Evolutionary conservation across 331 rosid species (phyloP), one percentile per base, ranked within the genome.

Genomic region (Prunus yedoensis): DNA sequence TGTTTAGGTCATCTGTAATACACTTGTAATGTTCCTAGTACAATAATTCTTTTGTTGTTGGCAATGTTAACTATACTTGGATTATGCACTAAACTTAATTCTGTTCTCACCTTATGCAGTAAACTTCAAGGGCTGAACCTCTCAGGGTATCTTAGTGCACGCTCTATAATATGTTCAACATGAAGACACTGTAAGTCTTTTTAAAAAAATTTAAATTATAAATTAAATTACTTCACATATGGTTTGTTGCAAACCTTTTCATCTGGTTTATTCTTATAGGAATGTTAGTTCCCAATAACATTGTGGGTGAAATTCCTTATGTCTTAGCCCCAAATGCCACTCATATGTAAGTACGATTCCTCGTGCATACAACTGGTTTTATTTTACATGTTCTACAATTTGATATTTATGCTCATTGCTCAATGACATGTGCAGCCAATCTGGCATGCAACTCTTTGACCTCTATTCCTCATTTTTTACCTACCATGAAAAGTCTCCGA

Each of bases 1-100:
- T 94, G 97, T 81, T 87, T 75, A 91, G 86, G 1, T 83, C 97
- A 38, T 89, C 97, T 49, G 86, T 94, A 68, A 81, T 94, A 70
- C 32, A 28, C 32, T 4, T 28, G 32, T 30, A 30, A 30, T 30
- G 5, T 4, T 30, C 5, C 23, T 30, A 4, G 35, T 30, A 30
- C 35, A 30, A 4, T 30, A 30, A 30, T 30, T 30, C 35, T 30
- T 30, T 30, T 30, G 5, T 30, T 30, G 35, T 4, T 30, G 35
- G 35, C 35, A 0, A 30, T 58, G 53, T 65, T 70, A 60, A 49
- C 43, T 30, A 30, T 30, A 30, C 5, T 30, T 30, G 5, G 35
- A 30, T 30, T 66, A 15, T 27, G 15, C 45, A 2, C 59, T 13
- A 52, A 66, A 25, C 21, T 52, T 13, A 74, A 56, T 32, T 60